Conservation (phyloP, 2,329 filamentous ascomycete species). For the Fusarium metavorans region DNA sequence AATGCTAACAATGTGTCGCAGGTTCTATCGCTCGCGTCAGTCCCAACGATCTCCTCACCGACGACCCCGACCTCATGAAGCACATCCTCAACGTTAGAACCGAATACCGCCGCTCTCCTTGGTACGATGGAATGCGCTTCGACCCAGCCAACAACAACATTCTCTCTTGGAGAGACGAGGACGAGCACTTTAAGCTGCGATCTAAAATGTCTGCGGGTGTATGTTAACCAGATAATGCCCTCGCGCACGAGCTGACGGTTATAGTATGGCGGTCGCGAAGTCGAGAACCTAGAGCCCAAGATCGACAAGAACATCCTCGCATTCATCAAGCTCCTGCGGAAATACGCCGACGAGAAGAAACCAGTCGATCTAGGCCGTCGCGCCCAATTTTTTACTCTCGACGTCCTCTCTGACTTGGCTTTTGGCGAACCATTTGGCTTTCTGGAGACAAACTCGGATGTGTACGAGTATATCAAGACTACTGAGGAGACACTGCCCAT, state of each 20-base stretch:
- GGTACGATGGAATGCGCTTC: conserved; percentile 64
- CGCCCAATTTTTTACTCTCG: conserved; percentile 64
- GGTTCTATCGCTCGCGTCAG: conserved; percentile 55
- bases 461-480: conserved; percentile 60
- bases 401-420: conserved; percentile 64
- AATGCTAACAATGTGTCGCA: background rate
- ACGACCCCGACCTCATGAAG: conserved; percentile 54
- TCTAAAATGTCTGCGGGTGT: conserved; percentile 65
- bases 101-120: conserved; percentile 51
- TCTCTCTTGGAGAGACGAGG: conserved; percentile 61
- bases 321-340: conserved; percentile 52
- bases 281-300: conserved; percentile 60
- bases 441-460: conserved; percentile 58
- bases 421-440: conserved; percentile 63
- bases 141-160: conserved; percentile 64
- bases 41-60: conserved; percentile 54
- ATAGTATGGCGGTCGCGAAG: conserved; percentile 64
- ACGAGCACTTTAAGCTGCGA: conserved; percentile 55
- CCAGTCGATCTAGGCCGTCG: conserved; percentile 58
- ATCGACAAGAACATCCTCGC: conserved; percentile 62
- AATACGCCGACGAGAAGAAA: conserved; percentile 16
- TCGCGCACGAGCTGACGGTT: background rate
- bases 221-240: conserved; percentile 6
- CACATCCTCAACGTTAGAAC: conserved; percentile 51
- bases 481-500: conserved; percentile 56